A percentile compares a stretch with the other conserved stretches of the same genome.
These are phyloP conservation scores for Xylaria grammica DNA, from an alignment of 495 filamentous ascomycete genomes.

Conservation along the genomic window DNA sequence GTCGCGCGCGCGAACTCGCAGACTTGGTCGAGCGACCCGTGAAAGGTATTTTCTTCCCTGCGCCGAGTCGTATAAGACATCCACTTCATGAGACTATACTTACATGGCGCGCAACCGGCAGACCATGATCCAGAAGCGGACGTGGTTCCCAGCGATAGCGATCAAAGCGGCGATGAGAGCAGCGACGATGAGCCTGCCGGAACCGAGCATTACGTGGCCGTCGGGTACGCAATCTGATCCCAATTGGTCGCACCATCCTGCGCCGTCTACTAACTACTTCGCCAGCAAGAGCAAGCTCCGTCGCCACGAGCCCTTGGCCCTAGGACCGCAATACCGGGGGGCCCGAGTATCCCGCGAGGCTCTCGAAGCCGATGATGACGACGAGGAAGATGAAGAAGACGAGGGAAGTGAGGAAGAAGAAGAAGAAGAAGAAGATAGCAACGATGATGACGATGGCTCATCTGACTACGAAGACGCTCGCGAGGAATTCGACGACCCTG, in stretches of 20 bases:
- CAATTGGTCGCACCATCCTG: background rate
- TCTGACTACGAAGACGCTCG: slow-evolving; percentile 32
- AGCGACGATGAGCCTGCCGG: slow-evolving; percentile 57
- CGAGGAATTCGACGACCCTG: slow-evolving; percentile 54
- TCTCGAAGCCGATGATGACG: slow-evolving; percentile 55
- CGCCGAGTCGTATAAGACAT: background rate
- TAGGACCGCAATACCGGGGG: slow-evolving; percentile 85
- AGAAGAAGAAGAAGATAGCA: slow-evolving; percentile 47
- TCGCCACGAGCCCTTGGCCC: slow-evolving; percentile 64
- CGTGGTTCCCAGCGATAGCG: slow-evolving; percentile 51
- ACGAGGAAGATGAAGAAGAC: slow-evolving; percentile 44
- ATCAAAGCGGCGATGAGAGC: slow-evolving; percentile 61
- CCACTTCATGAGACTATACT: slow-evolving; percentile 16
- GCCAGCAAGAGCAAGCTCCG: slow-evolving; percentile 82
- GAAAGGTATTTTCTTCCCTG: slow-evolving; percentile 38
- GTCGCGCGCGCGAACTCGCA: slow-evolving; percentile 43
- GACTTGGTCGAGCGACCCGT: slow-evolving; percentile 47
- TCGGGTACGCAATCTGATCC: slow-evolving; percentile 65
- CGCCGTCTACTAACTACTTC: slow-evolving; percentile 22
- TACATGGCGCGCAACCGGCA: slow-evolving; percentile 39
- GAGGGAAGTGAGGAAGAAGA: slow-evolving; percentile 45
- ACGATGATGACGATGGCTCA: slow-evolving; percentile 26
- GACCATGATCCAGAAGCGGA: slow-evolving; percentile 91
- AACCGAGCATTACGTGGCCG: slow-evolving; percentile 83
- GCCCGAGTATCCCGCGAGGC: slow-evolving; percentile 76